These are phyloP conservation scores for Fusarium setosum DNA, from an alignment of 2,329 filamentous ascomycete species.

Conservation along the genomic window DNA sequence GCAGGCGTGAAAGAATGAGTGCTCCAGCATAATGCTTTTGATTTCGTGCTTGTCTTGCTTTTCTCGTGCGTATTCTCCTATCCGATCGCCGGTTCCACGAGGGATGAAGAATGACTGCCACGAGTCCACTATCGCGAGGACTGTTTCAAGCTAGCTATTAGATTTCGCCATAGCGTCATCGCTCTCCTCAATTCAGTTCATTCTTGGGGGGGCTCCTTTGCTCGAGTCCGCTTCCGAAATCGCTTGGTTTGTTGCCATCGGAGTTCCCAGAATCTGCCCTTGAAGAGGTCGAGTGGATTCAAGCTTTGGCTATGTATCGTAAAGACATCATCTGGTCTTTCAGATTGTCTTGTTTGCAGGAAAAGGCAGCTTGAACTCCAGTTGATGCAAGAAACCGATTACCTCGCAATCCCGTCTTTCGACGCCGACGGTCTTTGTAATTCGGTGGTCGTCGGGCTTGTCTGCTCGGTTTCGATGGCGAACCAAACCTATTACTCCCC, in stretches of 20 bases:
- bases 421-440: conserved; percentile 31
- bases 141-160: conserved; percentile 51
- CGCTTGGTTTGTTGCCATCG: conserved; percentile 35
- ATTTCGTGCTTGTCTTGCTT: conserved; percentile 47
- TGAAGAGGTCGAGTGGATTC: conserved; percentile 46
- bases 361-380: conserved; percentile 44
- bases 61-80: conserved; percentile 39
- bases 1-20: conserved; percentile 16
- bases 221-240: conserved; percentile 43
- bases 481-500: conserved; percentile 44
- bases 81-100: conserved; percentile 41
- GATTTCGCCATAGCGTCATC: conserved; percentile 51
- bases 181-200: conserved; percentile 47
- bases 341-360: conserved; percentile 28
- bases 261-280: conserved; percentile 42
- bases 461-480: conserved; percentile 39
- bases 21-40: conserved; percentile 46
- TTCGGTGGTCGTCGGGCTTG: conserved; percentile 32
- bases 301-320: conserved; percentile 43
- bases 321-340: conserved; percentile 38
- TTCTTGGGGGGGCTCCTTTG: conserved; percentile 30
- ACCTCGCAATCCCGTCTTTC: conserved; percentile 30
- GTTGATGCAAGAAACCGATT: conserved; percentile 40
- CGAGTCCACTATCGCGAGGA: conserved; percentile 46
- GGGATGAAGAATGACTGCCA: conserved; percentile 37